These are phyloP conservation scores for Excoecaria agallocha DNA, from an alignment of 345 rosid species.

Conservation along the genomic window DNA sequence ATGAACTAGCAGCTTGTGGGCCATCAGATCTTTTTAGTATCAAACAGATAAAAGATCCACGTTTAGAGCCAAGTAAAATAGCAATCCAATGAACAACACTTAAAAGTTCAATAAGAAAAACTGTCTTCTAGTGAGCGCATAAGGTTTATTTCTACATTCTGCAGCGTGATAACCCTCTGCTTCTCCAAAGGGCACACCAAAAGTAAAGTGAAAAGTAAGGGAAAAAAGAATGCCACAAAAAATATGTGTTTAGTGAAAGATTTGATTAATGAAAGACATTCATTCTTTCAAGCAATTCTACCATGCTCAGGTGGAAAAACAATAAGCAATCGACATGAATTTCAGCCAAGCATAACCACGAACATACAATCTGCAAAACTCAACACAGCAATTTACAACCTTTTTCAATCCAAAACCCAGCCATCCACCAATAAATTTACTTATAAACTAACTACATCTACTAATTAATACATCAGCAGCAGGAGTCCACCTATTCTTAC, in stretches of 20 bases:
- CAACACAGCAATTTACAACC: slow-evolving; percentile 4
- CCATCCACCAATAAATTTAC: background rate
- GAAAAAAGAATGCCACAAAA: background rate
- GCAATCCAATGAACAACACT: background rate
- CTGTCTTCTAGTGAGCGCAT: no score
- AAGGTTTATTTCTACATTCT: background rate
- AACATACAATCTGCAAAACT: slow-evolving; percentile 13
- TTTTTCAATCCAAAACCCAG: background rate
- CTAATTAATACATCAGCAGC: background rate
- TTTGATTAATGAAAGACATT: background rate
- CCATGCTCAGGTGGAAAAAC: background rate
- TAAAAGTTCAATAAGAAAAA: background rate
- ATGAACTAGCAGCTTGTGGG: background rate
- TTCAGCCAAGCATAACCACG: slow-evolving; percentile 27
- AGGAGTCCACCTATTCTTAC: background rate
- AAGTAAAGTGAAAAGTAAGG: background rate
- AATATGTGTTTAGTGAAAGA: background rate
- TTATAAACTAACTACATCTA: background rate
- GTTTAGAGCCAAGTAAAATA: background rate
- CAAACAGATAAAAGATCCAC: background rate
- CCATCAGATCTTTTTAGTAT: background rate
- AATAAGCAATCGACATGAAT: background rate
- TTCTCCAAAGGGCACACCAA: background rate
- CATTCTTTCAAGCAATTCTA: background rate
- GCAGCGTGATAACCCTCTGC: background rate